A percentile compares a stretch with the other conserved stretches of the same genome.
Evolutionary conservation across 225 moss, liverwort and hornwort genomes (phyloP).

Genomic region (Asterella californica): DNA sequence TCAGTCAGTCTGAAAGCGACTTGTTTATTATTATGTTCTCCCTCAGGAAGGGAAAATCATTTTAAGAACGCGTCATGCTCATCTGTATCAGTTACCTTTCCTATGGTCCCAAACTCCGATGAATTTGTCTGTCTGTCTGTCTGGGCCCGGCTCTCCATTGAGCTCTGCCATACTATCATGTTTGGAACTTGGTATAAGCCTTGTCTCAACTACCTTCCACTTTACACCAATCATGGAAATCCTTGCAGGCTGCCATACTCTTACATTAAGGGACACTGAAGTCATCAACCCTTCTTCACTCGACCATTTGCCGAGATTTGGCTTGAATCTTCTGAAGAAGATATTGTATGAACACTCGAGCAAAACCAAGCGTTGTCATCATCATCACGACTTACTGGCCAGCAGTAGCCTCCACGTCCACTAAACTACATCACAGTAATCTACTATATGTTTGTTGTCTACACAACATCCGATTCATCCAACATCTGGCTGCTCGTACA

Average conservation of each 20-base stretch:
- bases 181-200: neutral
- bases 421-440: too few species aligned
- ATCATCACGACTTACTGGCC: neutral
- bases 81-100: neutral
- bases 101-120: conserved; percentile 4
- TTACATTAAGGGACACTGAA: neutral
- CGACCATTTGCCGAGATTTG: neutral
- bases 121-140: too few species aligned
- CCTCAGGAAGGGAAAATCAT: neutral
- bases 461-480: too few species aligned
- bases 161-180: neutral
- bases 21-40: neutral
- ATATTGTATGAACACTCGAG: neutral
- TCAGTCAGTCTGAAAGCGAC: neutral
- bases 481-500: too few species aligned
- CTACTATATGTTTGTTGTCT: neutral
- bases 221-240: neutral
- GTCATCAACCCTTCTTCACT: neutral
- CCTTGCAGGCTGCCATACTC: conserved; percentile 1
- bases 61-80: neutral
- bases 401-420: neutral
- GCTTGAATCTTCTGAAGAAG: neutral
- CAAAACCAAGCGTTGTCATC: conserved; percentile 7
- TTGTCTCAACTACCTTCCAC: conserved; percentile 7
- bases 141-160: neutral